These are phyloP conservation scores for Grammothele lineata DNA, from an alignment of 768 basidiomycete genomes.

Conservation along the genomic window DNA sequence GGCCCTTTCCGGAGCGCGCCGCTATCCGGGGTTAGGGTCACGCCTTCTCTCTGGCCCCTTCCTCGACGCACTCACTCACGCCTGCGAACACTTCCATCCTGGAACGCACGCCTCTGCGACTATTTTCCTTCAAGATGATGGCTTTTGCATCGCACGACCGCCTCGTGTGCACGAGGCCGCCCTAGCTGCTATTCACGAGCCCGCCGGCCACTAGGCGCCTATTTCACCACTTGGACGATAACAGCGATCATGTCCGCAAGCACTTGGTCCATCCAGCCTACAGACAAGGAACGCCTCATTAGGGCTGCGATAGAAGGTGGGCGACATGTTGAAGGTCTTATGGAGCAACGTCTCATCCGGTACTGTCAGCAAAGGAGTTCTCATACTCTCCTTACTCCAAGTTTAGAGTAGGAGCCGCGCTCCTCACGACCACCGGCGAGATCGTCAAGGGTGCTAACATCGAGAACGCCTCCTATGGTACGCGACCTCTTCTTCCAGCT, in stretches of 20 bases:
- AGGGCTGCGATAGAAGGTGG: slow-evolving; percentile 56
- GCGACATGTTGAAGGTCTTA: not conserved
- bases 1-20: slow-evolving; percentile 6
- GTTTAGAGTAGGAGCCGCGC: slow-evolving; percentile 88
- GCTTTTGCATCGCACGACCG: too few relatives aligned
- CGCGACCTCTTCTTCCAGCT: not conserved
- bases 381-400: slow-evolving; percentile 86
- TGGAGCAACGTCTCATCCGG: too few relatives aligned
- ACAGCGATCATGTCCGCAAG: slow-evolving; percentile 15
- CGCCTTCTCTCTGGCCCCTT: too few relatives aligned
- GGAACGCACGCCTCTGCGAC: too few relatives aligned
- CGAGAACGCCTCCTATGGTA: slow-evolving; percentile 92
- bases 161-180: too few relatives aligned
- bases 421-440: slow-evolving; percentile 63
- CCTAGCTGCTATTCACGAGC: too few relatives aligned
- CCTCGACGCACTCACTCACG: too few relatives aligned
- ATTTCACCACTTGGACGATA: too few relatives aligned
- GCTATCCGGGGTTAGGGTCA: not conserved
- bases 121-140: too few relatives aligned
- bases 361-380: slow-evolving; percentile 58
- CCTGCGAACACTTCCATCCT: too few relatives aligned
- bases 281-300: slow-evolving; percentile 48
- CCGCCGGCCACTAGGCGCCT: not conserved
- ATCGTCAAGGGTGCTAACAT: slow-evolving; percentile 87
- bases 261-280: slow-evolving; percentile 31